These are phyloP conservation scores for Phlebopus sp. DNA, from an alignment of 1,284 basidiomycete genomes.

Conservation along the genomic window DNA sequence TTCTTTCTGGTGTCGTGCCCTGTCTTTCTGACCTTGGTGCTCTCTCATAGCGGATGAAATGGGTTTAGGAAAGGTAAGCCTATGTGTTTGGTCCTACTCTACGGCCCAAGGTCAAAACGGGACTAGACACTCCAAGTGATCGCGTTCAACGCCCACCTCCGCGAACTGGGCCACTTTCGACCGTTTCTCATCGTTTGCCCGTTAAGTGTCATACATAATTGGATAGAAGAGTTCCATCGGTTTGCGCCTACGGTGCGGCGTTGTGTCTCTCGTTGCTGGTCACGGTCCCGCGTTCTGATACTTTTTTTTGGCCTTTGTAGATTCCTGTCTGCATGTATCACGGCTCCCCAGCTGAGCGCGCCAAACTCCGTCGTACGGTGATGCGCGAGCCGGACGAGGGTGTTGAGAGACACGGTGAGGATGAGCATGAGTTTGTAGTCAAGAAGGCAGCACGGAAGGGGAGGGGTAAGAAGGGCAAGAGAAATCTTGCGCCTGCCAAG, in stretches of 20 bases:
- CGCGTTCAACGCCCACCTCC: constrained; percentile 86
- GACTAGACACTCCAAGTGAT: constrained; percentile 88
- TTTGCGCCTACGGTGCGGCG: constrained; percentile 71
- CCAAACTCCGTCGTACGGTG: constrained; percentile 64
- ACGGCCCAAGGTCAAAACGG: neutral
- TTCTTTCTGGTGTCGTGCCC: neutral
- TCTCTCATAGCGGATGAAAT: constrained; percentile 76
- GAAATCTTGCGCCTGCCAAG: neutral
- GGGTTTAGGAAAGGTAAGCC: constrained; percentile 81
- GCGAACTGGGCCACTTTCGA: constrained; percentile 69
- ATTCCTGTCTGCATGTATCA: constrained; percentile 91
- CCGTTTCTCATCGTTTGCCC: constrained; percentile 93
- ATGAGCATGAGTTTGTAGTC: constrained; percentile 15
- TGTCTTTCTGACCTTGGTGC: neutral
- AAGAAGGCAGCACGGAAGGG: constrained; percentile 12
- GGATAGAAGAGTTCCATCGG: constrained; percentile 83
- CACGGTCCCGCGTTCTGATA: neutral
- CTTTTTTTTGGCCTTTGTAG: constrained; percentile 38
- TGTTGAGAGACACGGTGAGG: constrained; percentile 22
- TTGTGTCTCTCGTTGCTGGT: constrained; percentile 3
- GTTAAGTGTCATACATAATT: constrained; percentile 89
- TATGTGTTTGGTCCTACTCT: neutral
- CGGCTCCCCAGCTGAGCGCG: constrained; percentile 75
- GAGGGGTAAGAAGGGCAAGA: constrained; percentile 11
- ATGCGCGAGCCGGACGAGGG: constrained; percentile 38